Evolutionary conservation across 2,329 filamentous ascomycete genomes (phyloP).

Genomic region (Fusarium sp.): DNA sequence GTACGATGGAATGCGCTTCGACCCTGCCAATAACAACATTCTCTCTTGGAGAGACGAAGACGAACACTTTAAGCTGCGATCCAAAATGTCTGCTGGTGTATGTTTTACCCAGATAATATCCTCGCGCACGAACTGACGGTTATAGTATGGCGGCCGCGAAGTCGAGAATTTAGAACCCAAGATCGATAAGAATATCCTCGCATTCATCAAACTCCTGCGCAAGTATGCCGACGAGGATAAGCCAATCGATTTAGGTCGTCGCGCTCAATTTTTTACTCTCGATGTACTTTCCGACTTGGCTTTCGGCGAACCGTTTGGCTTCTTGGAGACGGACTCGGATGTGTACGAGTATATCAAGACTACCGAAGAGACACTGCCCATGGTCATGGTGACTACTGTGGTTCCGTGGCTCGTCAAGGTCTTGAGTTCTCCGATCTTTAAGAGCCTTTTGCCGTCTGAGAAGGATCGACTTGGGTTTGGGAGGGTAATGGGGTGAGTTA

Average conservation of each 20-base stretch:
- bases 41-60: conserved; percentile 62
- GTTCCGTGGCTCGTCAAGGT: conserved; percentile 57
- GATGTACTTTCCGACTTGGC: conserved; percentile 66
- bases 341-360: conserved; percentile 61
- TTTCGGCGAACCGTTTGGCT: conserved; percentile 62
- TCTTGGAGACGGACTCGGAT: conserved; percentile 59
- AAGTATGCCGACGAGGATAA: conserved; percentile 23
- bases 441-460: conserved; percentile 55
- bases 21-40: conserved; percentile 64
- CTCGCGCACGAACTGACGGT: background rate
- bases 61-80: conserved; percentile 56
- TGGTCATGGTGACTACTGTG: conserved; percentile 58
- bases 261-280: conserved; percentile 64
- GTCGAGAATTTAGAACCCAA: conserved; percentile 61
- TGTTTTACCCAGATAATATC: background rate
- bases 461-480: conserved; percentile 55
- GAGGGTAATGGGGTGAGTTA: conserved; percentile 59
- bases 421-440: conserved; percentile 55
- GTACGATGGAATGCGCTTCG: conserved; percentile 64
- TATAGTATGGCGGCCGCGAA: conserved; percentile 63
- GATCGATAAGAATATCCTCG: conserved; percentile 61
- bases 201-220: conserved; percentile 54
- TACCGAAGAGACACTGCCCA: conserved; percentile 56
- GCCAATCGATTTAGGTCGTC: conserved; percentile 57
- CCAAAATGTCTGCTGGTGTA: conserved; percentile 65